phyloP scores from a whole-genome alignment of 805 yeast genomes.

The Lachancea sp. region DNA sequence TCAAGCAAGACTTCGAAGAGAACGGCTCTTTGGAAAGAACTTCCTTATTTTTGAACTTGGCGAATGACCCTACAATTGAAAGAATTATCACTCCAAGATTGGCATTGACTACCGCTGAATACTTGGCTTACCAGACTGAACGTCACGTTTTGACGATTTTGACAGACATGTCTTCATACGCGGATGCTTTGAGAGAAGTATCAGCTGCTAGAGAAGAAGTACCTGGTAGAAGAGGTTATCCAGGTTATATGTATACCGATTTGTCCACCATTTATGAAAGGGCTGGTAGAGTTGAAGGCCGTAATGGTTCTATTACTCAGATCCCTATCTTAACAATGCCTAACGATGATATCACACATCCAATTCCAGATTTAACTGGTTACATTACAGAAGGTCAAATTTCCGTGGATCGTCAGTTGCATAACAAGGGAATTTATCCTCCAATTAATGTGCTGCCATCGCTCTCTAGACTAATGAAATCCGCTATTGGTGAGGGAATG shows the following conservation, averaged over 20 bases:
- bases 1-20: constrained; percentile 98
- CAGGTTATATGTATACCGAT: constrained; percentile 99
- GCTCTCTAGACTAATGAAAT: constrained; percentile 95
- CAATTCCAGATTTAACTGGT: constrained; percentile 99
- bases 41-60: constrained; percentile 90
- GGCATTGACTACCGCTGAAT: constrained; percentile 98
- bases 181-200: constrained; percentile 98
- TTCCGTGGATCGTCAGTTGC: constrained; percentile 90
- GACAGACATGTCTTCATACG: constrained; percentile 99
- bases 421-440: constrained; percentile 96
- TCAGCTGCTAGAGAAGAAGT: constrained; percentile 99
- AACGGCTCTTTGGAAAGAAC: constrained; percentile 98
- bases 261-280: constrained; percentile 98
- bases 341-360: constrained; percentile 98
- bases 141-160: constrained; percentile 96
- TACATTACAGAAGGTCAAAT: constrained; percentile 99
- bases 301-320: constrained; percentile 98
- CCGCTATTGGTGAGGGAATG: constrained; percentile 99
- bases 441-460: constrained; percentile 98
- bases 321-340: constrained; percentile 99
- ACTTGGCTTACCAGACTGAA: constrained; percentile 97
- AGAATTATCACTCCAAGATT: constrained; percentile 98
- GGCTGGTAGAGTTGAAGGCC: constrained; percentile 99
- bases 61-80: constrained; percentile 99
- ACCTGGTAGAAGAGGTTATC: constrained; percentile 99